phyloP scores from a whole-genome alignment of 345 rosid genomes.

The Sisymbrium irio region DNA sequence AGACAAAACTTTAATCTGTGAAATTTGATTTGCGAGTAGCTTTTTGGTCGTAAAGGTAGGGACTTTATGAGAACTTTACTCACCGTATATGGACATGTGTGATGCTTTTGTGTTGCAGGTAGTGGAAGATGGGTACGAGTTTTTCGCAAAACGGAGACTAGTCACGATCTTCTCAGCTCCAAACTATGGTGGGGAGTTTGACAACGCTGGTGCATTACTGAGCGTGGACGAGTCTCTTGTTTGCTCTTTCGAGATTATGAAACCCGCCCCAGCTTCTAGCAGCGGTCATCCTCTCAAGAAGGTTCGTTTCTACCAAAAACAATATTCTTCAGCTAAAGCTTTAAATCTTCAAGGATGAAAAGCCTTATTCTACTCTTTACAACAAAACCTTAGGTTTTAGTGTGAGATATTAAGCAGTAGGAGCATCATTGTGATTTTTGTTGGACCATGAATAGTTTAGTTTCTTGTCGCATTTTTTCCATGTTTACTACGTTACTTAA shows the following conservation, averaged over 20 bases:
- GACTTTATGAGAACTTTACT: neutral
- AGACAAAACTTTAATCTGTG: neutral
- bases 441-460: neutral
- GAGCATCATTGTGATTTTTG: neutral
- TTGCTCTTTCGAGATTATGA: constrained; percentile 91
- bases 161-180: constrained; percentile 96
- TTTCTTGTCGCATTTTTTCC: neutral
- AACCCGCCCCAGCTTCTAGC: constrained; percentile 56
- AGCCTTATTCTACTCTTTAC: neutral
- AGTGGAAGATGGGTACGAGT: constrained; percentile 96
- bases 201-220: constrained; percentile 84
- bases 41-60: neutral
- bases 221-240: constrained; percentile 72
- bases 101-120: constrained; percentile 46
- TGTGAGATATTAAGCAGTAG: neutral
- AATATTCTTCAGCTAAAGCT: neutral
- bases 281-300: constrained; percentile 48
- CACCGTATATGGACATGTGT: neutral
- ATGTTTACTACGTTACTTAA: neutral
- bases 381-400: neutral
- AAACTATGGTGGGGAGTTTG: constrained; percentile 97
- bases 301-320: constrained; percentile 39
- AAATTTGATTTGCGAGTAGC: neutral
- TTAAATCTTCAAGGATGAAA: neutral
- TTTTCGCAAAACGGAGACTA: constrained; percentile 74